A percentile compares a stretch with the other conserved stretches of the same genome.
phyloP scores from a whole-genome alignment of 768 basidiomycete genomes.

The Neoboletus magnificus region DNA sequence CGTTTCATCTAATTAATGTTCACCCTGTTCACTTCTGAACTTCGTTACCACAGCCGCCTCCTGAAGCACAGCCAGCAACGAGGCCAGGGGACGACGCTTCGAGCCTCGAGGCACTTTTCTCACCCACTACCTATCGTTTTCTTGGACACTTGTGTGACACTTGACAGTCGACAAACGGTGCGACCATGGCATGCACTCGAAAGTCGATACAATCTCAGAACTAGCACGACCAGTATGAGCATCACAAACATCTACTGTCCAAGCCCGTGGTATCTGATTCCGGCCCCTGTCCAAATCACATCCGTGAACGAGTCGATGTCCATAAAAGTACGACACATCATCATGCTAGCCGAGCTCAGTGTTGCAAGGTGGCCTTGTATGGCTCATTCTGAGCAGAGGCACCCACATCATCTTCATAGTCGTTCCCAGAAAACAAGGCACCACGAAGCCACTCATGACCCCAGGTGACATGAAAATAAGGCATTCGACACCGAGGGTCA shows the following conservation, averaged over 20 bases:
- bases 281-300: not conserved
- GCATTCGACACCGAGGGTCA: constrained; percentile 5
- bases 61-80: no score
- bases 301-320: not conserved
- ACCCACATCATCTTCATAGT: no score
- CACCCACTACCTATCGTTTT: no score
- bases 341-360: not conserved
- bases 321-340: not conserved
- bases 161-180: no score
- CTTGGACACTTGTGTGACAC: no score
- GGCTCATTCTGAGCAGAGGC: not conserved
- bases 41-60: no score
- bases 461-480: not conserved
- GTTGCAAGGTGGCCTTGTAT: not conserved
- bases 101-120: no score
- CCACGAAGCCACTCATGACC: not conserved
- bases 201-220: not conserved
- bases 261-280: not conserved
- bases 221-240: not conserved
- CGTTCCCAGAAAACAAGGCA: not conserved
- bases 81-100: no score
- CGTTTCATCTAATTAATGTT: no score
- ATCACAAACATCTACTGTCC: not conserved
- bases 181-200: no score
- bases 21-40: no score